phyloP scores from a whole-genome alignment of 1,139 yeast genomes.

The Candida glucosophila region DNA sequence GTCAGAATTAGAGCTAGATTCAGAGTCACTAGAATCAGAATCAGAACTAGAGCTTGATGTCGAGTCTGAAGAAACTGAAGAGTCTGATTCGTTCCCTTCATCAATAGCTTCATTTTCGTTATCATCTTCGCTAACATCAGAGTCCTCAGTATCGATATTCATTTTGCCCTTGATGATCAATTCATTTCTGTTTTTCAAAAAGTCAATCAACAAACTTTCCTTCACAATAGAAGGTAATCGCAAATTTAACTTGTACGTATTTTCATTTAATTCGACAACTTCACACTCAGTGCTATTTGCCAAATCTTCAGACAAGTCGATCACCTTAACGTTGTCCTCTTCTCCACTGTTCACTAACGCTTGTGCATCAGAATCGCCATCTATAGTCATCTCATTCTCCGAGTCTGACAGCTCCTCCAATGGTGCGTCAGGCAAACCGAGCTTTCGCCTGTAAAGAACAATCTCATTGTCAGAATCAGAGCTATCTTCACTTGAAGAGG shows the following conservation, averaged over 20 bases:
- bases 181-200: conserved; percentile 35
- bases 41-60: conserved; percentile 6
- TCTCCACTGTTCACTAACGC: conserved; percentile 2
- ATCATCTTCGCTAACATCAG: conserved; percentile 7
- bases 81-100: conserved; percentile 6
- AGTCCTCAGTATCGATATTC: conserved; percentile 22
- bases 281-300: conserved; percentile 40
- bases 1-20: conserved; percentile 2
- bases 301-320: conserved; percentile 37
- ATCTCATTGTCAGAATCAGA: conserved; percentile 32
- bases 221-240: conserved; percentile 37
- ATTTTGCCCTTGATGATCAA: conserved; percentile 36
- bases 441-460: conserved; percentile 36
- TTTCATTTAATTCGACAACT: conserved; percentile 30
- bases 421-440: conserved; percentile 34
- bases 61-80: conserved; percentile 8
- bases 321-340: conserved; percentile 29
- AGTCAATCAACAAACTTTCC: conserved; percentile 36
- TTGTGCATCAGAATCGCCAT: conserved; percentile 32
- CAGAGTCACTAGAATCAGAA: conserved; percentile 9
- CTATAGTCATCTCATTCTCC: conserved; percentile 24
- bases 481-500: conserved; percentile 13
- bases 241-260: conserved; percentile 33
- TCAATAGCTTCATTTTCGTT: conserved; percentile 10
- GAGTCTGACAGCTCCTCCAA: no score